phyloP scores from a whole-genome alignment of 2,329 filamentous ascomycete species.

The Cadophora sp. region DNA sequence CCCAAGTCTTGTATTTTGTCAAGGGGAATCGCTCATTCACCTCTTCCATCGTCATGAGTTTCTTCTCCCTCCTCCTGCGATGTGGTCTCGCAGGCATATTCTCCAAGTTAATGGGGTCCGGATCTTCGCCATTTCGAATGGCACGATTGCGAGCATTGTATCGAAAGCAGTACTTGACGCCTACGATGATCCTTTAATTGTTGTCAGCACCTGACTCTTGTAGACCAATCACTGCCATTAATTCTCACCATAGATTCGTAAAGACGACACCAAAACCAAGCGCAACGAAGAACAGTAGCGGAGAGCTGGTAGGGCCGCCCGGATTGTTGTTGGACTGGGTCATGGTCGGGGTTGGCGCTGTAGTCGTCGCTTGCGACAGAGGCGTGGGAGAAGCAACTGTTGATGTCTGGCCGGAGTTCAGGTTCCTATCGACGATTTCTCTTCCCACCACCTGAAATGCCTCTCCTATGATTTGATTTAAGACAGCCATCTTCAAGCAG shows the following conservation, averaged over 20 bases:
- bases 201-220: slow-evolving; percentile 38
- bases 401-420: slow-evolving; percentile 29
- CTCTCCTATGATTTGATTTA: slow-evolving; percentile 40
- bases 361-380: slow-evolving; percentile 19
- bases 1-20: slow-evolving; percentile 96
- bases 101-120: slow-evolving; percentile 87
- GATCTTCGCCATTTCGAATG: slow-evolving; percentile 76
- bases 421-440: slow-evolving; percentile 27
- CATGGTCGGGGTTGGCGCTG: slow-evolving; percentile 22
- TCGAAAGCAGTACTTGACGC: slow-evolving; percentile 98
- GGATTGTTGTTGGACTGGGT: slow-evolving; percentile 18
- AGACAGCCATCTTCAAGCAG: slow-evolving; percentile 33
- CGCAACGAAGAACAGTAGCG: slow-evolving; percentile 90
- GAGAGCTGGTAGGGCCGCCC: slow-evolving; percentile 67
- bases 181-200: slow-evolving; percentile 88
- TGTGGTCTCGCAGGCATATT: slow-evolving; percentile 81
- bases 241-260: slow-evolving; percentile 91
- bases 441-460: slow-evolving; percentile 37
- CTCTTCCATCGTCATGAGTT: slow-evolving; percentile 98
- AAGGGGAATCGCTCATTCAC: slow-evolving; percentile 97
- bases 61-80: slow-evolving; percentile 91
- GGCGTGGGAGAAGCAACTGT: slow-evolving; percentile 19
- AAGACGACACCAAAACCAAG: slow-evolving; percentile 98
- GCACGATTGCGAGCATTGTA: slow-evolving; percentile 94
- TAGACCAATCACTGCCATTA: neutral